A percentile compares a stretch with the other conserved stretches of the same genome.
Evolutionary conservation across 257 asterid species (phyloP).

Genomic region (Solanum virginianum): DNA sequence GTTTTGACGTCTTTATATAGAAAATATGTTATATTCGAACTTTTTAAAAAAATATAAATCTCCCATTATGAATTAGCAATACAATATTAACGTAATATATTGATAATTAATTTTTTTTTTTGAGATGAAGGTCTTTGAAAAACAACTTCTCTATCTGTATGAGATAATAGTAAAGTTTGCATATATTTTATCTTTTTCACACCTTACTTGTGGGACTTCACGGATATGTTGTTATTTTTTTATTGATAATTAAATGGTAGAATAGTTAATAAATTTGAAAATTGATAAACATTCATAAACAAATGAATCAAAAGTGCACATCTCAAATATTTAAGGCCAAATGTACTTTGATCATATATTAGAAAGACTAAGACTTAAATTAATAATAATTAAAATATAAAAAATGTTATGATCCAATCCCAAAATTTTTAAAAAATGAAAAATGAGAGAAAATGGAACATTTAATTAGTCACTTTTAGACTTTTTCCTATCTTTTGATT

Average conservation of each 20-base stretch:
- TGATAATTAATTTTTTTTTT: not conserved
- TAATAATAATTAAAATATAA: not conserved
- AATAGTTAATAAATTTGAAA: not conserved
- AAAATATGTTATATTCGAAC: too few relatives aligned
- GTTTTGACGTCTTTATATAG: too few relatives aligned
- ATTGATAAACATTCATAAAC: not conserved
- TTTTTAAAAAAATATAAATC: too few relatives aligned
- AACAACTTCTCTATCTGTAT: too few relatives aligned
- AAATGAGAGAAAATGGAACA: not conserved
- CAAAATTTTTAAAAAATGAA: not conserved
- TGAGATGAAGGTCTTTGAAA: too few relatives aligned
- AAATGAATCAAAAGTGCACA: not conserved
- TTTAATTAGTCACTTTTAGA: not conserved
- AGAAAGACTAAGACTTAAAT: not conserved
- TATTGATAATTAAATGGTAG: too few relatives aligned
- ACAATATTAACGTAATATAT: not conserved
- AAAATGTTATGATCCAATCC: not conserved
- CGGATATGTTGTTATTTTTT: too few relatives aligned
- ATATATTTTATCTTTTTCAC: too few relatives aligned
- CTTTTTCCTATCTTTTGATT: not conserved
- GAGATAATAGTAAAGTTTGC: too few relatives aligned
- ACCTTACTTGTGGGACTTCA: too few relatives aligned
- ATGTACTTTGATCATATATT: not conserved
- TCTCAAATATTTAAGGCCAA: not conserved
- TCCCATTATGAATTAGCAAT: not conserved